Base-by-base conservation (phyloP, 2,329 filamentous ascomycete species). In the Fusarium compactum region DNA sequence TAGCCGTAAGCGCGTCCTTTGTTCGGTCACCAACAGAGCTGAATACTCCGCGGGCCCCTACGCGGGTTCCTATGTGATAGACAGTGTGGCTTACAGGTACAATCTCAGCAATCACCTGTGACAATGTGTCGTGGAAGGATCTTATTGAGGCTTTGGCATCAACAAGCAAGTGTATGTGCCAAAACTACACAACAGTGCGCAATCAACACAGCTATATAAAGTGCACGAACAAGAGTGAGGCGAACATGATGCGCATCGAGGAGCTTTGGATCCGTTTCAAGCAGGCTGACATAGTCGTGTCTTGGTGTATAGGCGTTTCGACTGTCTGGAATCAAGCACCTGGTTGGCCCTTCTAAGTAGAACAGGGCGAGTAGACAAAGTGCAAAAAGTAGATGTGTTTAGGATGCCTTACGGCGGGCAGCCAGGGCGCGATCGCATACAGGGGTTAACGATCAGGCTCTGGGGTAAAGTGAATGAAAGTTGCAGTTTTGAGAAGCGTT, bases 391-490 rank as follows among this genome's bases (percentile, higher is more conserved):
- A n/a, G 48, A 52, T 45, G 46, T 41, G 52, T 53, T 43, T 51
- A 18, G 30, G 55, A 57, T 54, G 67, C 67, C 61, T 70, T 54
- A 18, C 16, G 45, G 55, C 51, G 52, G 53, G 32, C 54, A 68
- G 60, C 58, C 48, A 52, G 66, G 62, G 57, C 48, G 48, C 52
- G 57, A 46, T 40, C 22, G 22, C 27, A 47, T 55, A 38, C 62
- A 71, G 51, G 67, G 63, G 34, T 67, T 29, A 9, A 29, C 14
- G 7, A 44, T 15, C 18, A 25, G 41, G 47, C 41, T 55, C 43
- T 44, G 45, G 52, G 32, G 30, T 25, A 55, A 62, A 46, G 60
- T 53, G 30, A 41, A 55, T 18, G 32, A 14, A 27, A 55, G 32
- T 55, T 34, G 44, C 56, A 43, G 51, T 46, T 29, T 43, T 50